phyloP scores from a whole-genome alignment of 345 rosid genomes.

The Syzygium grande region DNA sequence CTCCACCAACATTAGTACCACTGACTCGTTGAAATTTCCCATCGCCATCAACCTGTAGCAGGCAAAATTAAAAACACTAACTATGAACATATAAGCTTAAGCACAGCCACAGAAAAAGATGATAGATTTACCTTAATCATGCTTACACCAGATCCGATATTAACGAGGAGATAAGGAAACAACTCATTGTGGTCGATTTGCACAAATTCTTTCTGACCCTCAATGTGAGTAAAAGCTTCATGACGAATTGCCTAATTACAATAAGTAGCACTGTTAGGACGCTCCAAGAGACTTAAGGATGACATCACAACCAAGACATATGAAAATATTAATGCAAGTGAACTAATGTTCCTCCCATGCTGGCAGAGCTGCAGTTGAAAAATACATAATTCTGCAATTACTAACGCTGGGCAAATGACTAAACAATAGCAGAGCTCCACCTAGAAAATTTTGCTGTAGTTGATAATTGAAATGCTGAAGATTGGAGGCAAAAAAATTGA shows the following conservation, averaged over 20 bases:
- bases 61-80: background rate
- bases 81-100: background rate
- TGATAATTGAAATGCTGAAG: background rate
- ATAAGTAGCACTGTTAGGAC: background rate
- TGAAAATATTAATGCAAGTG: background rate
- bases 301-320: background rate
- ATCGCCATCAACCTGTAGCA: constrained; percentile 79
- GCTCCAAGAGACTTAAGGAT: background rate
- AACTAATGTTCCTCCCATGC: background rate
- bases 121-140: constrained; percentile 71
- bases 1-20: constrained; percentile 98
- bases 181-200: constrained; percentile 86
- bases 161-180: constrained; percentile 97
- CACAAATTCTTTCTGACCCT: constrained; percentile 89
- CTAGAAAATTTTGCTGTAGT: background rate
- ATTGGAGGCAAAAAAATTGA: background rate
- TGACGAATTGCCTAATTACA: constrained; percentile 88
- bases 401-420: background rate
- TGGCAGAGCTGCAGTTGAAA: background rate
- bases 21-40: constrained; percentile 97
- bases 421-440: background rate
- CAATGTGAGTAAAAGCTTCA: constrained; percentile 98
- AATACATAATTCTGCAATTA: background rate
- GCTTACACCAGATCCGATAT: constrained; percentile 98
- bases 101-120: background rate